These are phyloP conservation scores for Berberis vulgaris DNA, from an alignment of 164 flowering plant genomes.

Conservation along the genomic window DNA sequence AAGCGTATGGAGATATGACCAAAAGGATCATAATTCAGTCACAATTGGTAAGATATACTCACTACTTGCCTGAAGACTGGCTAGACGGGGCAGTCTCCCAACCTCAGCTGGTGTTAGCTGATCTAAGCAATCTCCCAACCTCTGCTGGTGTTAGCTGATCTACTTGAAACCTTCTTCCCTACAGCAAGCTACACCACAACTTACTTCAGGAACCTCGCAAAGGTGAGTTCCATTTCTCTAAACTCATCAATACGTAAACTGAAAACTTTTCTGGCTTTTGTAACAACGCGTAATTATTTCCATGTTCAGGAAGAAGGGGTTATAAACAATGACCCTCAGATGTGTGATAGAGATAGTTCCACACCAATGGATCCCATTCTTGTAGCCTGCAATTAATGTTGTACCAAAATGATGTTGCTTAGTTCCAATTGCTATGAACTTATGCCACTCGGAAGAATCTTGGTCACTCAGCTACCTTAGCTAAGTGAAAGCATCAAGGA, in stretches of 20 bases:
- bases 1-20: conserved; percentile 90
- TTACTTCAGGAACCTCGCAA: conserved; percentile 73
- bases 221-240: conserved; percentile 31
- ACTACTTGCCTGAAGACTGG: conserved; percentile 47
- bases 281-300: background rate
- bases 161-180: conserved; percentile 69
- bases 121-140: conserved; percentile 69
- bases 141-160: conserved; percentile 77
- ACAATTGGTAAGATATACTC: conserved; percentile 45
- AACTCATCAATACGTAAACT: background rate
- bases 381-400: conserved; percentile 31
- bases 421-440: background rate
- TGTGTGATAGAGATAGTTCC: conserved; percentile 54
- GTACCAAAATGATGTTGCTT: background rate
- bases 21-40: conserved; percentile 38
- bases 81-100: conserved; percentile 80
- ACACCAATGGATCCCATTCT: conserved; percentile 60
- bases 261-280: background rate
- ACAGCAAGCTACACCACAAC: conserved; percentile 69
- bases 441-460: background rate
- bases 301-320: conserved; percentile 52
- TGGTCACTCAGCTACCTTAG: background rate
- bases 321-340: conserved; percentile 36
- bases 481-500: too few relatives aligned
- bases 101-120: conserved; percentile 84